Conservation (phyloP, 2,329 filamentous ascomycete species). For the Claviceps arundinis region DNA sequence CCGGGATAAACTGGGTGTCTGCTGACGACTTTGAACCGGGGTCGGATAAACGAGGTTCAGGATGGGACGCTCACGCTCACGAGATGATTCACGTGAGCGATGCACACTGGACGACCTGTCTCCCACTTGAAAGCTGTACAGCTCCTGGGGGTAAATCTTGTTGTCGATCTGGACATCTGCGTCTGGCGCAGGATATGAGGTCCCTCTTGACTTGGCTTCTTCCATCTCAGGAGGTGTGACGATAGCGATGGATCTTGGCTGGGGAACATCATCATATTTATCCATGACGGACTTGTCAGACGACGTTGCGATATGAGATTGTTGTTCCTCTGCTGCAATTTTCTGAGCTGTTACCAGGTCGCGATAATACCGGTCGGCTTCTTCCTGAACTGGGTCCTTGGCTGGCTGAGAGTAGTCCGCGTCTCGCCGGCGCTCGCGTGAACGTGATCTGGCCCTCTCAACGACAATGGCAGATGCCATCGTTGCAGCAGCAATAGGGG, state of each 20-base stretch:
- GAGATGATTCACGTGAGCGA: conserved; percentile 37
- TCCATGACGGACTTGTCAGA: conserved; percentile 41
- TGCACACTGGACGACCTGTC: conserved; percentile 20
- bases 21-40: conserved; percentile 27
- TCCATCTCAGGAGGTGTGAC: conserved; percentile 42
- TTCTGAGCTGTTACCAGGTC: conserved; percentile 39
- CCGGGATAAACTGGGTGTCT: conserved; percentile 27
- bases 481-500: conserved; percentile 32
- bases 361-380: conserved; percentile 45
- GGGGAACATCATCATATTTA: conserved; percentile 33
- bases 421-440: conserved; percentile 18
- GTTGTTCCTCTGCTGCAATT: conserved; percentile 39
- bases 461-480: conserved; percentile 34
- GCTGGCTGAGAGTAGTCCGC: conserved; percentile 15
- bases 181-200: conserved; percentile 42
- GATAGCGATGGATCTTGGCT: conserved; percentile 29
- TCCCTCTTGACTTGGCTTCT: conserved; percentile 24
- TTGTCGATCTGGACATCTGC: conserved; percentile 53
- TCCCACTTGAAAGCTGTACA: conserved; percentile 23
- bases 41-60: conserved; percentile 50
- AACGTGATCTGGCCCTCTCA: conserved; percentile 24
- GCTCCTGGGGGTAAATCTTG: conserved; percentile 39
- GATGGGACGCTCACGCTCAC: conserved; percentile 41
- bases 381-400: conserved; percentile 38
- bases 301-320: conserved; percentile 34